phyloP scores from a whole-genome alignment of 768 basidiomycete species.

The Lactarius sp. region DNA sequence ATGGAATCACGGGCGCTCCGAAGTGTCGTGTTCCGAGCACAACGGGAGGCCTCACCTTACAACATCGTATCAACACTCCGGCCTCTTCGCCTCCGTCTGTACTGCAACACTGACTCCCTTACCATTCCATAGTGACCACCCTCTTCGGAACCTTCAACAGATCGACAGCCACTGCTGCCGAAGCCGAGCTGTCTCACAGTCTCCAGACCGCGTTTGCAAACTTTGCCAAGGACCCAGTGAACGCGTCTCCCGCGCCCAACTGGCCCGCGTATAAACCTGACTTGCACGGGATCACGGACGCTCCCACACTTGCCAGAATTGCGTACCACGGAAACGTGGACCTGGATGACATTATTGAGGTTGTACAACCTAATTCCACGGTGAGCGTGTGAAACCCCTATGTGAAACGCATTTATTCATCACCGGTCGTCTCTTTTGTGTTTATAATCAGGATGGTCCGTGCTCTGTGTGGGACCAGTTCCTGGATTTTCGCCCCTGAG shows the following conservation, averaged over 20 bases:
- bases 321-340: conserved; percentile 6
- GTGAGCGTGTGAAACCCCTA: not conserved
- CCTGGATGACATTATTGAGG: not conserved
- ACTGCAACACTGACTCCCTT: not conserved
- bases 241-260: not conserved
- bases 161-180: conserved; percentile 27
- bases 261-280: conserved; percentile 9
- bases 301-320: conserved; percentile 10
- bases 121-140: conserved; percentile 20
- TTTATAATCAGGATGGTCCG: not conserved
- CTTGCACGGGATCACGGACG: not conserved
- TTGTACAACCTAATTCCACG: not conserved
- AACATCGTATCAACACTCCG: too few relatives aligned
- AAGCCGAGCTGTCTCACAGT: conserved; percentile 28
- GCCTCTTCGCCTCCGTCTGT: not conserved
- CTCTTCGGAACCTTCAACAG: conserved; percentile 31
- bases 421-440: not conserved
- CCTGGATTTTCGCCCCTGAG: not conserved
- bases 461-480: not conserved
- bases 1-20: too few relatives aligned
- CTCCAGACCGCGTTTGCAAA: conserved; percentile 20
- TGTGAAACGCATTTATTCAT: not conserved
- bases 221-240: conserved; percentile 8
- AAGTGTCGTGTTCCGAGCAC: too few relatives aligned
- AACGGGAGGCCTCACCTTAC: too few relatives aligned